These are phyloP conservation scores for Henckelia pumila DNA, from an alignment of 257 asterid species.

Conservation along the genomic window DNA sequence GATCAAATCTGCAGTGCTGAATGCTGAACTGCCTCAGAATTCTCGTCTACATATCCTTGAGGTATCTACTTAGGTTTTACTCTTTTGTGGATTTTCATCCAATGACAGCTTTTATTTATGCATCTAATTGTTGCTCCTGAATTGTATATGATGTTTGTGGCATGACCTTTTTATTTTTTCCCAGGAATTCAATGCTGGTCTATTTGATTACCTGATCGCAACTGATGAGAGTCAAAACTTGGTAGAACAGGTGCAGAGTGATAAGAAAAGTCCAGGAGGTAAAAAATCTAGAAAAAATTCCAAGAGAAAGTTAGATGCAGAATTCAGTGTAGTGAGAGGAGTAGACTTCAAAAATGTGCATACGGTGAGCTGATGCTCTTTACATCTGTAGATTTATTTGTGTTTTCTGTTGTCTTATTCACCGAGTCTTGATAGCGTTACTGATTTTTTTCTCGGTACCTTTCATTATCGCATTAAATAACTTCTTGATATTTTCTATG, in stretches of 20 bases:
- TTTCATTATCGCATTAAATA: background rate
- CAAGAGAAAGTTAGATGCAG: constrained; percentile 72
- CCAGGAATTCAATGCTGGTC: constrained; percentile 95
- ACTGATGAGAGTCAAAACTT: constrained; percentile 60
- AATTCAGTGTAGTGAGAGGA: constrained; percentile 98
- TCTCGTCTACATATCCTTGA: constrained; percentile 94
- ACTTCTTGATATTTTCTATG: too few species aligned
- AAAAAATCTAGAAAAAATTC: constrained; percentile 54
- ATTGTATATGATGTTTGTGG: constrained; percentile 5
- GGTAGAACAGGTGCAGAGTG: constrained; percentile 46
- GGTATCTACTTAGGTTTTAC: constrained; percentile 40
- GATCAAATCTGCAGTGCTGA: constrained; percentile 81
- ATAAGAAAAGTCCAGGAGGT: constrained; percentile 36
- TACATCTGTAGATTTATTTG: constrained; percentile 15
- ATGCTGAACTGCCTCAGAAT: constrained; percentile 96
- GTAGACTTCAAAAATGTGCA: constrained; percentile 91
- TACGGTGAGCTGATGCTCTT: constrained; percentile 52
- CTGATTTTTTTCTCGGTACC: too few species aligned
- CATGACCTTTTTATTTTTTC: constrained; percentile 16
- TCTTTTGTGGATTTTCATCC: constrained; percentile 11
- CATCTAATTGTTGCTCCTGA: background rate
- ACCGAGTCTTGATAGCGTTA: background rate
- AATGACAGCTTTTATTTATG: constrained; percentile 12
- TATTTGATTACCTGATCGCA: constrained; percentile 89
- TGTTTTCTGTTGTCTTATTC: background rate